Conservation (phyloP, 2,329 filamentous ascomycete species). For the Neofusicoccum parvum region DNA sequence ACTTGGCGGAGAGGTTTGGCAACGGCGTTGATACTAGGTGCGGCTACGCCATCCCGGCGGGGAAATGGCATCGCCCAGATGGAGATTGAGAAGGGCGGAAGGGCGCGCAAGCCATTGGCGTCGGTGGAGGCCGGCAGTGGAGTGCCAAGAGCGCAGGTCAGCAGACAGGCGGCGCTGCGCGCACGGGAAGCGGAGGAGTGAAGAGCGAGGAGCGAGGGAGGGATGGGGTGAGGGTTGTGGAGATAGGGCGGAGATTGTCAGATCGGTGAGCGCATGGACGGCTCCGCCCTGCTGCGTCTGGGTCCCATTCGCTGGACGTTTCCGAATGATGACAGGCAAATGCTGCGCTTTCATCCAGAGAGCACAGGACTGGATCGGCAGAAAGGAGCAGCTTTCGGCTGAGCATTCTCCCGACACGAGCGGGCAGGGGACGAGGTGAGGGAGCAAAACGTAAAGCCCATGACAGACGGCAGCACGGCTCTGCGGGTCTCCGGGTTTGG, state of each 20-base stretch:
- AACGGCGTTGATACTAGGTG: not conserved
- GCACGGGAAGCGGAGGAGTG: not conserved
- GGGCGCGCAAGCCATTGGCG: constrained; percentile 3
- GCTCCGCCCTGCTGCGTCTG: not conserved
- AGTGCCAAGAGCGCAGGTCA: constrained; percentile 12
- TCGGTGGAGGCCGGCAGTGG: constrained; percentile 3
- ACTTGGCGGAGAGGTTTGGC: constrained; percentile 4
- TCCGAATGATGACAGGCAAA: not conserved
- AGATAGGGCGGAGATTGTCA: constrained; percentile 3
- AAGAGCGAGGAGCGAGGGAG: not conserved
- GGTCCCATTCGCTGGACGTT: not conserved
- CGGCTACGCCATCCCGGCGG: not conserved
- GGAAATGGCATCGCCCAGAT: not conserved
- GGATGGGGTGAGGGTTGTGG: not conserved
- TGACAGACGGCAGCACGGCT: not conserved
- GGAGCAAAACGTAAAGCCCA: not conserved
- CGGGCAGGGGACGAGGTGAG: not conserved
- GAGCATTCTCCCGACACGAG: not conserved
- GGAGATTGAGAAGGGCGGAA: not conserved
- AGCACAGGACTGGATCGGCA: no score
- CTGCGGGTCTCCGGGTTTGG: not conserved
- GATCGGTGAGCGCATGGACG: not conserved
- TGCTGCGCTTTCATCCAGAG: not conserved
- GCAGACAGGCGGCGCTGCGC: constrained; percentile 4
- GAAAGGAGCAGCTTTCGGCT: not conserved